phyloP scores from a whole-genome alignment of 2,329 filamentous ascomycete species.

The Aspergillus jensenii region DNA sequence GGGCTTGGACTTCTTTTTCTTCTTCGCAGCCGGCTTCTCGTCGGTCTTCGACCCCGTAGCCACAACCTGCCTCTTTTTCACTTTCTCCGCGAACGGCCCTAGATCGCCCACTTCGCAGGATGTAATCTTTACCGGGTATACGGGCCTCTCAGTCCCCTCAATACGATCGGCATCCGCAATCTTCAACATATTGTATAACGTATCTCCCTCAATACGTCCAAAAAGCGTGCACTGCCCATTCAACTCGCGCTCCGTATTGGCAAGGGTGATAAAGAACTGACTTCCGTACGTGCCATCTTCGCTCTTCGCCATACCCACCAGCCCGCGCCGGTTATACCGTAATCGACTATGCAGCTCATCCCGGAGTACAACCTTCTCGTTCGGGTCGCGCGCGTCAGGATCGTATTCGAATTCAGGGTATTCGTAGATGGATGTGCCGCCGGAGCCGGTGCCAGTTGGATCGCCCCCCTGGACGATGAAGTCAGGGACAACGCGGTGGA shows the following conservation, averaged over 20 bases:
- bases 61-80: conserved; percentile 44
- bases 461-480: conserved; percentile 96
- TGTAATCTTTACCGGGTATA: conserved; percentile 78
- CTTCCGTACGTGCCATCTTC: conserved; percentile 77
- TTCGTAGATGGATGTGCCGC: conserved; percentile 90
- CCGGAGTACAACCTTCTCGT: conserved; percentile 64
- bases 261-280: conserved; percentile 95
- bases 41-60: conserved; percentile 25
- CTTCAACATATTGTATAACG: conserved; percentile 92
- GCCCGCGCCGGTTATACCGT: conserved; percentile 86
- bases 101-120: conserved; percentile 47
- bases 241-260: conserved; percentile 74
- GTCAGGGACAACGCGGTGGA: conserved; percentile 86
- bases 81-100: conserved; percentile 46
- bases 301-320: conserved; percentile 92
- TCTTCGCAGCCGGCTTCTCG: conserved; percentile 35
- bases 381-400: conserved; percentile 46
- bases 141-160: conserved; percentile 74
- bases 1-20: conserved; percentile 41
- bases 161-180: conserved; percentile 86
- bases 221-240: conserved; percentile 91
- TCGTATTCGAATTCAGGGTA: conserved; percentile 61
- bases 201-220: conserved; percentile 86
- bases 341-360: conserved; percentile 92
- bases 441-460: conserved; percentile 86